phyloP scores from a whole-genome alignment of 164 flowering plant species.

The Vitis riparia region DNA sequence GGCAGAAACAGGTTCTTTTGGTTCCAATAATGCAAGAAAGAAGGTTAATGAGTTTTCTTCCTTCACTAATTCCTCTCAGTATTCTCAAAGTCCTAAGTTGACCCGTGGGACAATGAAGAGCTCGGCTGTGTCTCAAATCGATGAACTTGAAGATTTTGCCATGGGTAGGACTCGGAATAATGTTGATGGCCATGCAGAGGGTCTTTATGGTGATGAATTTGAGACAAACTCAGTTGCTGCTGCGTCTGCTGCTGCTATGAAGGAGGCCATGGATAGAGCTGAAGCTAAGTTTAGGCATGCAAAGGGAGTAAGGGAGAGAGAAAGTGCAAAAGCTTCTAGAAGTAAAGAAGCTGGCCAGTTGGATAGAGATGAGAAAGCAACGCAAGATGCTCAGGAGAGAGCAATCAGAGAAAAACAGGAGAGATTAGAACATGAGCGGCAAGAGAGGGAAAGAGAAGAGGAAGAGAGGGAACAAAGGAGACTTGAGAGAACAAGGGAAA shows the following conservation, averaged over 20 bases:
- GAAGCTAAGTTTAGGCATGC: constrained; percentile 90
- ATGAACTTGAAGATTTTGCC: constrained; percentile 83
- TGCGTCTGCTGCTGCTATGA: constrained; percentile 67
- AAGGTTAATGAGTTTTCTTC: constrained; percentile 49
- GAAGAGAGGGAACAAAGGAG: constrained; percentile 61
- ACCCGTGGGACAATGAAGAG: constrained; percentile 37
- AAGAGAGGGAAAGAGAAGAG: constrained; percentile 67
- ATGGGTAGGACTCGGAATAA: constrained; percentile 46
- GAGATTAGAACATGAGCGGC: constrained; percentile 52
- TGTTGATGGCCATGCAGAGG: constrained; percentile 43
- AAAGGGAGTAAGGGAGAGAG: constrained; percentile 80
- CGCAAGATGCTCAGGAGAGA: constrained; percentile 48
- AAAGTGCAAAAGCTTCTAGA: constrained; percentile 57
- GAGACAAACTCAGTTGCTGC: constrained; percentile 64
- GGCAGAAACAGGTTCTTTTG: constrained; percentile 35
- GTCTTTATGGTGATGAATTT: constrained; percentile 49
- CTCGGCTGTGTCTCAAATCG: constrained; percentile 48
- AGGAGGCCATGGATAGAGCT: constrained; percentile 81
- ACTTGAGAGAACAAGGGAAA: background rate
- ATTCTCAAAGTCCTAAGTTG: constrained; percentile 41
- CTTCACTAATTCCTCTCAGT: constrained; percentile 33
- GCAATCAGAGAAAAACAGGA: constrained; percentile 62
- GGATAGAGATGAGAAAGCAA: constrained; percentile 50
- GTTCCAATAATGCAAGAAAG: constrained; percentile 41
- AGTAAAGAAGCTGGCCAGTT: constrained; percentile 52